Evolutionary conservation across 2,329 filamentous ascomycete genomes (phyloP), one percentile per base, ranked within the genome.

Genomic region (Hirsutella rhossiliensis): DNA sequence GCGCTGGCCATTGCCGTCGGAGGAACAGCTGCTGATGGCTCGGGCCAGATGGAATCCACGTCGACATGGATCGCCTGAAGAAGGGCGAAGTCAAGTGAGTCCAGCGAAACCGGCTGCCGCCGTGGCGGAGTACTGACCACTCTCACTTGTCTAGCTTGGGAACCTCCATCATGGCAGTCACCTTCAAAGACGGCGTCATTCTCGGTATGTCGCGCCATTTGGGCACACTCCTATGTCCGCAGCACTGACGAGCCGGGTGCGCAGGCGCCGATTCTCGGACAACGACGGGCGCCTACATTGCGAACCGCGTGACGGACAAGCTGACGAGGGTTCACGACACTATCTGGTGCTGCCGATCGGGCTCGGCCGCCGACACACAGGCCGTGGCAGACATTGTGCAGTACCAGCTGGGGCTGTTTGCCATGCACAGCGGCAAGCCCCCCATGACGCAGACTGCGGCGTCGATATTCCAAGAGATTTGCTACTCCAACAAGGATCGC

Each of bases 151-250:
- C 43, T 56, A 95, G 88, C 71, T 75, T 98, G 57, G 92, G 92
- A 72, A 98, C 92, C 50, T 97, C 92, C 45, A 97, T 98, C 64
- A 98, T 98, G 92, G 92, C 92, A 49, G 89, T 97, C 65, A 97
- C 94, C 60, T 98, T 98, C 79, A 92, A 92, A 64, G 89, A 95
- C 59, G 92, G 92, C 50, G 92, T 98, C 47, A 97, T 98, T 68
- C 76, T 98, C 37, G 85, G 79, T 82, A 65, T 41, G 73, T 56
- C 29, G 18, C 13, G 17, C 23, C 23, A 5, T 9, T 27, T 27
- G 23, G 23, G 23, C 23, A 27, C 23, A 27, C 23, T 27, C 23
- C 9, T 27, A 5, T 3, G 6, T 9, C 23, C 23, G 23, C 3
- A 9, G 3, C 3, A 27, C 23, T 27, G 23, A 27, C 23, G 23